Evolutionary conservation across 257 asterid species (phyloP), one percentile per base, ranked within the genome.

Genomic region (Thymus quinquecostatus): DNA sequence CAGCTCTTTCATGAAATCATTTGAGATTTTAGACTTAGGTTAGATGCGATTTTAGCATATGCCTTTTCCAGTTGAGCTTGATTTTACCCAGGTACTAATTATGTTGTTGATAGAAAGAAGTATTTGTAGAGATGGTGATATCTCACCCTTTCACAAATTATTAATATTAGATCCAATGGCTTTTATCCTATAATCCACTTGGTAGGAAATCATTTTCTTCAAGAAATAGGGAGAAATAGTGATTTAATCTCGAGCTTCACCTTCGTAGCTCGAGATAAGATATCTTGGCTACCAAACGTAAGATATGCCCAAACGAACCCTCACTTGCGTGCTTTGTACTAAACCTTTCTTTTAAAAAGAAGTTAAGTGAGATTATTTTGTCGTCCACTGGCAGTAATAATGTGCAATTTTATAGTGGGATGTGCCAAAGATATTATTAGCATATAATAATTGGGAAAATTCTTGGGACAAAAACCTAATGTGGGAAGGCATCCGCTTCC

Each of bases 1-100:
- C 10, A 30, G 53, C 5, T 56, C 71, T 32, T 60, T 45, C 58
- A 29, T 71, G 71, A 44, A 70, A 72, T 28, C 70, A 12, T 64
- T 38, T 70, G 60, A 58, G 70, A 44, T 66, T 13, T 41, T 59
- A 10, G 77, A 6, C 38, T 2, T 33, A 30, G 32, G 30, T 43
- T 62, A 32, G 69, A 47, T 64, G 44, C 51, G 50, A 56, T 58
- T 38, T 1, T 58, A 33, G 47, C 47, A 21, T 69, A 57, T 68
- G 59, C 29, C 40, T 60, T 10, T 5, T 49, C 32, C 40, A 59
- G 47, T 53, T 58, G 69, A 21, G 60, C 57, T 70, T 70, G 72
- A 27, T 40, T 54, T 58, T 28, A 11, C 1, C 49, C 10, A 44
- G 49, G 8, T 44, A 44, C 28, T 30, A n/a, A 12, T 36, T 63